Conservation (phyloP, 2,329 filamentous ascomycete species). For the Xylogone sp. region DNA sequence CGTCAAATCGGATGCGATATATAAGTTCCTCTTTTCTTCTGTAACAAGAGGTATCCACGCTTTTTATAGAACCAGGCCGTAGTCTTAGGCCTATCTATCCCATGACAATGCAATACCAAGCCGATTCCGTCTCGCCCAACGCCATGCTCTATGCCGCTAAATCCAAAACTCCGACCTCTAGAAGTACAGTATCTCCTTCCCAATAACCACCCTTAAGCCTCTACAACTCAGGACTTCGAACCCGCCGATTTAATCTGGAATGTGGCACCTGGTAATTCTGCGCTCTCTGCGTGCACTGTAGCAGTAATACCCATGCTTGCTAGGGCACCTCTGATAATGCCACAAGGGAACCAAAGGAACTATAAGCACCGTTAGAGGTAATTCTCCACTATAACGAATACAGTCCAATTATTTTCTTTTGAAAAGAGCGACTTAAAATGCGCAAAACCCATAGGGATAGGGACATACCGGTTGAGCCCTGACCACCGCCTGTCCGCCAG, state of each 20-base stretch:
- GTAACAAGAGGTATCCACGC: not conserved
- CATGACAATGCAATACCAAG: conserved; percentile 2
- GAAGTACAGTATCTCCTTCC: not conserved
- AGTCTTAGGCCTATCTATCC: not conserved
- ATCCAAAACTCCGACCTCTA: conserved; percentile 6
- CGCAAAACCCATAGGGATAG: not conserved
- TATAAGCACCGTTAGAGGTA: conserved; percentile 31
- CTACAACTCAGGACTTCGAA: conserved; percentile 49
- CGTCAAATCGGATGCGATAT: not conserved
- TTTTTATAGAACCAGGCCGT: not conserved
- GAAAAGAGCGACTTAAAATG: not conserved
- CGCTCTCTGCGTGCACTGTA: conserved; percentile 86
- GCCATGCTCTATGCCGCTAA: conserved; percentile 24
- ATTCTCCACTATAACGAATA: no score
- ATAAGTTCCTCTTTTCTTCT: not conserved
- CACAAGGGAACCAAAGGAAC: conserved; percentile 95
- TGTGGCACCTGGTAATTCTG: conserved; percentile 79
- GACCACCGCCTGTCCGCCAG: conserved; percentile 66
- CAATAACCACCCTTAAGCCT: not conserved
- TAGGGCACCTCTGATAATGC: conserved; percentile 85
- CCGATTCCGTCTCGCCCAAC: conserved; percentile 5
- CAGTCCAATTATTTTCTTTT: no score
- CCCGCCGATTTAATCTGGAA: conserved; percentile 92
- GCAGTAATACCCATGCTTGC: conserved; percentile 89
- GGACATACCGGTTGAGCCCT: conserved; percentile 73